Base-by-base conservation (phyloP, 306 rosid genomes). In the Quercus variabilis region DNA sequence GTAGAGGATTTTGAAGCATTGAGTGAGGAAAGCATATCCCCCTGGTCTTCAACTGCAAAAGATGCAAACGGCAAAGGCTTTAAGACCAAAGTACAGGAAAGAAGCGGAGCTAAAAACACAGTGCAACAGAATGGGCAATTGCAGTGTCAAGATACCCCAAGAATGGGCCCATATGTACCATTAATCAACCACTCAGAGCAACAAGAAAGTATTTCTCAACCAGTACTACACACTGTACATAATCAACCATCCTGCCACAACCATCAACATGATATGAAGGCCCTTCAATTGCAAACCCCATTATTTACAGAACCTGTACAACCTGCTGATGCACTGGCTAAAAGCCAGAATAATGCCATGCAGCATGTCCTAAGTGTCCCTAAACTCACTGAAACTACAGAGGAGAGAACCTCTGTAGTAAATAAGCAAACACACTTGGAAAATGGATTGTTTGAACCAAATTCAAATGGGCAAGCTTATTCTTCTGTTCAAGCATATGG, bases 21-120 rank as follows among this genome's bases (percentile, higher is more conserved):
- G 46, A 85, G 92, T 77, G 88, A 83, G 59, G 92, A 85, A 72
- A 83, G 85, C 85, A 81, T 65, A 57, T 79, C 87, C 55, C 83
- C 89, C 71, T 86, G 87, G 87, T 85, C 80, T 72, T 86, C 89
- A 74, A 81, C 74, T 57, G 81, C 54, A 71, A 86, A 78, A 74
- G 89, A 83, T 57, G 78, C 56, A 56, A 62, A 69, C 69, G 65
- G 35, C 26, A 74, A 77, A 73, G 87, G 74, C 86, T 83, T 80
- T 55, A 77, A 87, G 81, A 73, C 57, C 60, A 73, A 23, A 70
- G 87, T 80, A 71, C 78, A 33, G 46, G 84, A 74, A 74, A 81
- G 76, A 78, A 70, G 70, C 76, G 54, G 63, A 19, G 87, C 74
- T 74, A 75, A 80, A 77, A 64, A 68, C 68, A 55, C 80, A 49